Evolutionary conservation across 345 rosid genomes (phyloP).

Genomic region (Eucalyptus regnans): DNA sequence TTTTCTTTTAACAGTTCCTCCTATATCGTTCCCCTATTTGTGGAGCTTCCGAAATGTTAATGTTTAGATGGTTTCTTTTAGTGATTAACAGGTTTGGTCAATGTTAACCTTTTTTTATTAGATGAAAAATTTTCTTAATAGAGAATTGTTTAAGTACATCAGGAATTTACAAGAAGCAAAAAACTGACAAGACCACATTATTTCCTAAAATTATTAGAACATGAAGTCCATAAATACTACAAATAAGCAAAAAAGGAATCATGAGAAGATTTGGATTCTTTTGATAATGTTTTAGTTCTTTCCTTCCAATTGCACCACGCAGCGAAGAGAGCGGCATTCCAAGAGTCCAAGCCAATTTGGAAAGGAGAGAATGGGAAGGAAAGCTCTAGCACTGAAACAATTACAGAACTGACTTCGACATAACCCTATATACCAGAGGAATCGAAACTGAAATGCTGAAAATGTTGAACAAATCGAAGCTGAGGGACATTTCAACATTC

Average conservation of each 20-base stretch:
- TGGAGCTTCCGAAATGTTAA: not conserved
- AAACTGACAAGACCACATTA: not conserved
- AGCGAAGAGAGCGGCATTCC: not conserved
- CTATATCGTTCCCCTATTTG: not conserved
- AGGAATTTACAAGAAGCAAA: not conserved
- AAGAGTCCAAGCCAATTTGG: not conserved
- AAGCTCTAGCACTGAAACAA: not conserved
- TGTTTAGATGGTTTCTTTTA: not conserved
- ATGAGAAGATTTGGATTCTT: not conserved
- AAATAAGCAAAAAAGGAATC: not conserved
- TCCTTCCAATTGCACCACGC: not conserved
- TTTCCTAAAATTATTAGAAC: not conserved
- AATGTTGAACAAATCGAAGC: not conserved
- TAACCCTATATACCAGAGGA: not conserved
- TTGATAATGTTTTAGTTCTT: not conserved
- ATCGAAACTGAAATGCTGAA: not conserved
- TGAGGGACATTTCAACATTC: not conserved
- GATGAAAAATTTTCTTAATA: not conserved
- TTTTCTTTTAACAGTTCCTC: not conserved
- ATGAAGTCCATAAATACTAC: not conserved
- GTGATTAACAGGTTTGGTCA: not conserved
- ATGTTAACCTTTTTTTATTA: not conserved
- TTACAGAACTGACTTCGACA: not conserved
- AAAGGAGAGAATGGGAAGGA: not conserved
- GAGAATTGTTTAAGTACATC: not conserved